phyloP scores from a whole-genome alignment of 257 asterid genomes.

The Cordia subcordata region DNA sequence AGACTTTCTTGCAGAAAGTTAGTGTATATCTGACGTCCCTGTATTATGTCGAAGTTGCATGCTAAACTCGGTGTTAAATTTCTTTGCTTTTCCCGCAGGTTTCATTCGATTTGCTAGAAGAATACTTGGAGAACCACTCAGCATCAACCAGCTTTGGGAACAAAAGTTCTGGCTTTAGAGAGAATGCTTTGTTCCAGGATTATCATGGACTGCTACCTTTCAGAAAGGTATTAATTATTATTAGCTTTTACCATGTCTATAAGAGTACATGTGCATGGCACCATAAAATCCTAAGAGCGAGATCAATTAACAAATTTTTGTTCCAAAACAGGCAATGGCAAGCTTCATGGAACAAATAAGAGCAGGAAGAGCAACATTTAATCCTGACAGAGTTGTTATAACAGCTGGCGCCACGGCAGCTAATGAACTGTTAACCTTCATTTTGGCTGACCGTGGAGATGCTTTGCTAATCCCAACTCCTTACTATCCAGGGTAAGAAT shows the following conservation, averaged over 20 bases:
- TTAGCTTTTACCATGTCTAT: too few relatives aligned
- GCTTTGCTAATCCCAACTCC: conserved; percentile 91
- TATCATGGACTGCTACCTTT: conserved; percentile 80
- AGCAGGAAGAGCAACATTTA: conserved; percentile 69
- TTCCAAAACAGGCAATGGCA: conserved; percentile 67
- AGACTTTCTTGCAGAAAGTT: too few relatives aligned
- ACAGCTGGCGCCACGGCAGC: conserved; percentile 97
- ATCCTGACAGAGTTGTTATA: conserved; percentile 73
- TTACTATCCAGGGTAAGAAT: conserved; percentile 84
- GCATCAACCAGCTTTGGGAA: conserved; percentile 21
- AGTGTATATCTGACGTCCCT: too few relatives aligned
- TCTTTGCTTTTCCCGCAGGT: conserved; percentile 32
- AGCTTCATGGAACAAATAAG: conserved; percentile 83
- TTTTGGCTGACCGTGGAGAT: conserved; percentile 76
- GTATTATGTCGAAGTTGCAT: too few relatives aligned
- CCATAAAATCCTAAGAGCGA: too few relatives aligned
- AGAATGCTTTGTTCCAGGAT: conserved; percentile 84
- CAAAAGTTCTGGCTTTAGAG: conserved; percentile 52
- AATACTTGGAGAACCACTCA: conserved; percentile 49
- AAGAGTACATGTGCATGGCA: too few relatives aligned
- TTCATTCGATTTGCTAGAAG: conserved; percentile 76
- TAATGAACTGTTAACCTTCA: conserved; percentile 76
- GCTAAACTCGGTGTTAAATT: neutral
- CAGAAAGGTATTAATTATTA: conserved; percentile 74
- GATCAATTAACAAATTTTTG: neutral